Evolutionary conservation across 2,329 filamentous ascomycete species (phyloP), one percentile per base, ranked within the genome.

Genomic region (Colletotrichum sp.): DNA sequence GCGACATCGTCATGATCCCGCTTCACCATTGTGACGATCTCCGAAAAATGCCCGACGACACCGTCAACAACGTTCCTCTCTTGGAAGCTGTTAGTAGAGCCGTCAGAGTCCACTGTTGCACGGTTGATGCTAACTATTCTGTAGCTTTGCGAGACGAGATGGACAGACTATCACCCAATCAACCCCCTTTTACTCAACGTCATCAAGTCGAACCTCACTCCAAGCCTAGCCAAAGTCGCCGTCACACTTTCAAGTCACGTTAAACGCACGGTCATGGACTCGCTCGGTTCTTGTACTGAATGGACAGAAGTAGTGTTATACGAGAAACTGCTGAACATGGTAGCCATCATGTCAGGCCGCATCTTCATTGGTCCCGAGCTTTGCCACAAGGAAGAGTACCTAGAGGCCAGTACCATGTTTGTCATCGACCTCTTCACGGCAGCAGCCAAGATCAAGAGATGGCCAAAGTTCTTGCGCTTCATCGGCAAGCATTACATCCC

Each of bases 281-380:
- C 16, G 25, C 59, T 61, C 11, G 16, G 16, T 61, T n/a, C 28
- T 61, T 61, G 59, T 2, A 27, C 19, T 2, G 59, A 61, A 30
- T 61, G 59, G 59, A 30, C 59, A 3, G 59, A 61, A 32, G 28
- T 61, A 4, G 59, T 30, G 5, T 2, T 61, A 3, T 13, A 61
- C 59, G 27, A 34, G 0, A 32, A 30, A 15, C 19, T 61, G 28
- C 19, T 61, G 16, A n/a, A 85, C 32, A 85, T 89, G 48, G 85
- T 90, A 2, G 86, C 86, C 71, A 85, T 85, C 70, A 83, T 87
- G 1, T 88, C 86, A 0, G 88, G 88, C 6, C 82, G 85, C 15
- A 80, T 89, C 32, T 89, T 89, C 72, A 82, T 89, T 36, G 88
- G 88, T 8, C 79, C 85, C 4, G 86, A 88, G 68, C 82, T 88